phyloP scores from a whole-genome alignment of 148 eudicot species.

The Fallopia convolvulus region DNA sequence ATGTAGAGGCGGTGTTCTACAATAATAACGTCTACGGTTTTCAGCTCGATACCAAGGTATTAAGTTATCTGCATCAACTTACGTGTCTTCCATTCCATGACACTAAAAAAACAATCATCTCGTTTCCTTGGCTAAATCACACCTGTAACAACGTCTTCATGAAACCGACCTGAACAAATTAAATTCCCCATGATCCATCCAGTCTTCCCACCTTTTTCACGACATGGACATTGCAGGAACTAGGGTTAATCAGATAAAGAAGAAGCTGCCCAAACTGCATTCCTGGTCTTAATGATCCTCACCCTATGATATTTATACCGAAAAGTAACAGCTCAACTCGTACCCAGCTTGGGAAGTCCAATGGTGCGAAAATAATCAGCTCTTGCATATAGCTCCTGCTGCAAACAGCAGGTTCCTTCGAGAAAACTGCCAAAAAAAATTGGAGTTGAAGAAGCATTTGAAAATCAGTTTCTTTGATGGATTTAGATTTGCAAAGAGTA shows the following conservation, averaged over 20 bases:
- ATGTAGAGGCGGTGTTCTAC: too few species aligned
- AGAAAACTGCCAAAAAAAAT: conserved; percentile 6
- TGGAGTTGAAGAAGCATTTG: neutral
- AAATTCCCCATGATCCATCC: neutral
- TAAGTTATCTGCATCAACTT: too few species aligned
- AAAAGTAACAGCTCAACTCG: neutral
- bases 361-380: neutral
- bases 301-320: neutral
- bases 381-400: conserved; percentile 13
- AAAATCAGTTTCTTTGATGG: neutral
- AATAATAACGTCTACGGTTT: too few species aligned
- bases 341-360: neutral
- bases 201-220: neutral
- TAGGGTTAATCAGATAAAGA: neutral
- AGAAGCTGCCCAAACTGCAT: neutral
- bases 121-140: too few species aligned
- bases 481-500: neutral
- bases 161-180: neutral
- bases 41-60: too few species aligned
- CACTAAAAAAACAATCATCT: too few species aligned
- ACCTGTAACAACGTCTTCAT: too few species aligned
- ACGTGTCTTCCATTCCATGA: too few species aligned
- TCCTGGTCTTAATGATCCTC: neutral
- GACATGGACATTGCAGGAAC: neutral
- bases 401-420: conserved; percentile 11